Percentiles rank a stretch among this genome's conserved stretches.
Evolutionary conservation across 768 basidiomycete species (phyloP).

Genomic region (Pleurotus tuoliensis): DNA sequence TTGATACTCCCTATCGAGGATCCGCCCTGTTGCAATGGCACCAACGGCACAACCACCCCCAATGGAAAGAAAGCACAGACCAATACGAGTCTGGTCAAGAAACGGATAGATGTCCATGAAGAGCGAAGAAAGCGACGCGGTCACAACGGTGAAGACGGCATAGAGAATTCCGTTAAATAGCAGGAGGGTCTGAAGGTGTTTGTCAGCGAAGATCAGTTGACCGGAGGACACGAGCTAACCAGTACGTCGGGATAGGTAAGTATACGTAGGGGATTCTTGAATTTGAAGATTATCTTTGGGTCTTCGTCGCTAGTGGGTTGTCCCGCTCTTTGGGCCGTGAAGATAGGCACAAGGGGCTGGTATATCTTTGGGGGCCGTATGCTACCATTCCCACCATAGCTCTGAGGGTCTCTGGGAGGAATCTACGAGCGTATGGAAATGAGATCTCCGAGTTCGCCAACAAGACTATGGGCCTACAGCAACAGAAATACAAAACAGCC

Average conservation of each 20-base stretch:
- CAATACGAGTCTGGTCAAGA: constrained; percentile 60
- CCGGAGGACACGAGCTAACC: neutral
- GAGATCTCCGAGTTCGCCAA: constrained; percentile 29
- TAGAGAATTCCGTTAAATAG: constrained; percentile 47
- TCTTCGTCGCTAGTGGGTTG: constrained; percentile 11
- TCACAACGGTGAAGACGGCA: constrained; percentile 57
- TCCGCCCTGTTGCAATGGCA: constrained; percentile 50
- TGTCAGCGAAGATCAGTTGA: neutral
- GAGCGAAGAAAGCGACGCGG: constrained; percentile 57
- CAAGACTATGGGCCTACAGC: constrained; percentile 28
- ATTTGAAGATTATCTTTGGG: constrained; percentile 32
- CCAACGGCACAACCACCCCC: constrained; percentile 71
- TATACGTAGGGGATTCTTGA: constrained; percentile 53
- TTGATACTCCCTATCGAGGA: constrained; percentile 65
- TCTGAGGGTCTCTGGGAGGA: constrained; percentile 52
- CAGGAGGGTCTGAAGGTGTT: constrained; percentile 33
- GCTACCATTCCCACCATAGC: constrained; percentile 51
- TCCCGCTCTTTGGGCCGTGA: constrained; percentile 26
- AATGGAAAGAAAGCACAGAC: constrained; percentile 73
- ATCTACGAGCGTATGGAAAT: constrained; percentile 28
- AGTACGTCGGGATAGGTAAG: constrained; percentile 54
- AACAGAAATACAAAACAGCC: constrained; percentile 44
- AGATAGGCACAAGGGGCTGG: constrained; percentile 51
- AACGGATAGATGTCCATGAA: constrained; percentile 56
- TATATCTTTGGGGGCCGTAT: constrained; percentile 42